These are phyloP conservation scores for Helotiales sp. DNA, from an alignment of 2,329 filamentous ascomycete species.

Conservation along the genomic window DNA sequence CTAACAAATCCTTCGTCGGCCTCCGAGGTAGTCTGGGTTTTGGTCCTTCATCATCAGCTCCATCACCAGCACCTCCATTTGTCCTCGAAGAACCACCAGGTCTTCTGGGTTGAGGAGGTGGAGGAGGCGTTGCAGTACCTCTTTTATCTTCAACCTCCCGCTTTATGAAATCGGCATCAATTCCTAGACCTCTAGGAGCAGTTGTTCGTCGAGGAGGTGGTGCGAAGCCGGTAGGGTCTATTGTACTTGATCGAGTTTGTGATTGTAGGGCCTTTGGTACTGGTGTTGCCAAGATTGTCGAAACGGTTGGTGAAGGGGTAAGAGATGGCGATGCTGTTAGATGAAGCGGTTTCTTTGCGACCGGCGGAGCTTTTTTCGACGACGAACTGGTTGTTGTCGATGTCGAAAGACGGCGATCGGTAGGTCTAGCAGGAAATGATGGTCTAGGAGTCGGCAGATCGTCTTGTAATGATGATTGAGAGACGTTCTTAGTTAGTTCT, in stretches of 20 bases:
- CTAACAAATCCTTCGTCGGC: slow-evolving; percentile 30
- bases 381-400: slow-evolving; percentile 30
- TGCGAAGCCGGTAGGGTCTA: slow-evolving; percentile 24
- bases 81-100: slow-evolving; percentile 7
- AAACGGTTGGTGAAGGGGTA: slow-evolving; percentile 22
- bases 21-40: slow-evolving; percentile 31
- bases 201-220: slow-evolving; percentile 28
- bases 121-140: slow-evolving; percentile 18
- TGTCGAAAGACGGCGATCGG: slow-evolving; percentile 28
- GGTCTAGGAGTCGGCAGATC: slow-evolving; percentile 5
- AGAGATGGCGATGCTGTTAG: slow-evolving; percentile 27
- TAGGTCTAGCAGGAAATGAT: slow-evolving; percentile 15
- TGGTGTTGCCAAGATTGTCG: slow-evolving; percentile 17
- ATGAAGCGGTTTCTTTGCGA: slow-evolving; percentile 35
- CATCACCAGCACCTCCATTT: slow-evolving; percentile 7
- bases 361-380: slow-evolving; percentile 33
- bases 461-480: slow-evolving; percentile 19
- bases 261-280: slow-evolving; percentile 7
- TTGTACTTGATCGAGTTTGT: slow-evolving; percentile 13
- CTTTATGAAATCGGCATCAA: slow-evolving; percentile 8
- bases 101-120: slow-evolving; percentile 30
- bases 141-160: slow-evolving; percentile 14
- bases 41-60: slow-evolving; percentile 20
- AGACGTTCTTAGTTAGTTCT: slow-evolving; percentile 18
- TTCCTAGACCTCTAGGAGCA: slow-evolving; percentile 2